These are phyloP conservation scores for Schizosaccharomyces japonicus DNA, from an alignment of 805 yeast species.

Conservation along the genomic window DNA sequence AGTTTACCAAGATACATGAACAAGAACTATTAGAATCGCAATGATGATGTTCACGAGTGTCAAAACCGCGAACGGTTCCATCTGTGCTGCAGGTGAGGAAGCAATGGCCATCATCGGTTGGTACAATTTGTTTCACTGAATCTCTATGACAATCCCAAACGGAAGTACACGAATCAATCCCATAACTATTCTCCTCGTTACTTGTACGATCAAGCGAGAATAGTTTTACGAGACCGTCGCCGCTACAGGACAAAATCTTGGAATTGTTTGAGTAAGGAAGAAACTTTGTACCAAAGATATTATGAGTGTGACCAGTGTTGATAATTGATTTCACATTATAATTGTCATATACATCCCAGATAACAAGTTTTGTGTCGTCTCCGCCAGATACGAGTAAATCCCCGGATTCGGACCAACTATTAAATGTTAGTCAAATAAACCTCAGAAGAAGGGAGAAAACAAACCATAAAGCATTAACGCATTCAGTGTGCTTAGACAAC, in stretches of 20 bases:
- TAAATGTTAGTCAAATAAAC: not conserved
- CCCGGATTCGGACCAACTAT: conserved; percentile 10
- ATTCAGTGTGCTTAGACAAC: conserved; percentile 8
- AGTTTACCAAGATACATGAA: conserved; percentile 8
- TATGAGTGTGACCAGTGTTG: conserved; percentile 10
- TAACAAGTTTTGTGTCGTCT: conserved; percentile 10
- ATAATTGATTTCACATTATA: conserved; percentile 8
- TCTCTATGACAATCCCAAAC: conserved; percentile 7
- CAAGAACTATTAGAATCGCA: conserved; percentile 3
- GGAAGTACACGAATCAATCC: not conserved
- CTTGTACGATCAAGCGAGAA: conserved; percentile 10
- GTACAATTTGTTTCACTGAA: conserved; percentile 10
- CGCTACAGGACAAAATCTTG: conserved; percentile 8
- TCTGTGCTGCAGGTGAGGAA: conserved; percentile 11
- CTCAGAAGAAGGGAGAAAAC: not conserved
- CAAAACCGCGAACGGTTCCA: conserved; percentile 10
- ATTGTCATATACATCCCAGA: conserved; percentile 9
- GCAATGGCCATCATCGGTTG: conserved; percentile 8
- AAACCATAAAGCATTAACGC: conserved; percentile 8
- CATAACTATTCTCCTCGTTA: not conserved
- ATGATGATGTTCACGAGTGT: conserved; percentile 9
- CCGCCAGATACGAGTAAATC: conserved; percentile 10
- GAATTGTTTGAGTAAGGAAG: conserved; percentile 9
- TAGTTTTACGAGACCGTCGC: conserved; percentile 9
- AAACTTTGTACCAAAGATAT: conserved; percentile 10